These are phyloP conservation scores for Jacaranda copaia DNA, from an alignment of 257 asterid species.

Conservation along the genomic window DNA sequence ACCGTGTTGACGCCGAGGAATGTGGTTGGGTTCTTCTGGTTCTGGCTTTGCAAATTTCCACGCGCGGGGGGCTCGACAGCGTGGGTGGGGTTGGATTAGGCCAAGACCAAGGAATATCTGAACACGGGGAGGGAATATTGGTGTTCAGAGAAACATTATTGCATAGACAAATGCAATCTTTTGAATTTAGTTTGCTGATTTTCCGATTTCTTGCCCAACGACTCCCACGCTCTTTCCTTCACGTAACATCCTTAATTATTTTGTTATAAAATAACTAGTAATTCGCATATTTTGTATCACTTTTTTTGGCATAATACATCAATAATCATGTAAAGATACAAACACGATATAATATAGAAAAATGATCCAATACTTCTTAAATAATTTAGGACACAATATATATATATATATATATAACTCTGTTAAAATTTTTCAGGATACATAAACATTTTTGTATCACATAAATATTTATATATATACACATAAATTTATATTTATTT, in stretches of 20 bases:
- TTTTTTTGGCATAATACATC: too few relatives aligned
- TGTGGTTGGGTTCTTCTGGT: slow-evolving; percentile 44
- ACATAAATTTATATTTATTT: neutral
- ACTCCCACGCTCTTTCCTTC: slow-evolving; percentile 35
- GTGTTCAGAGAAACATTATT: slow-evolving; percentile 39
- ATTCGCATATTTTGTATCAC: too few relatives aligned
- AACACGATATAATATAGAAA: too few relatives aligned
- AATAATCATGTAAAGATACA: too few relatives aligned
- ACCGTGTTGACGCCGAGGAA: slow-evolving; percentile 64
- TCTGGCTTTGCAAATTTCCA: slow-evolving; percentile 25
- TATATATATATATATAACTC: too few relatives aligned
- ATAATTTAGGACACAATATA: too few relatives aligned
- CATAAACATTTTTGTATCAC: too few relatives aligned
- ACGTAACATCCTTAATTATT: neutral
- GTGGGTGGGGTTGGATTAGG: slow-evolving; percentile 4
- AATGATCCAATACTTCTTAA: too few relatives aligned
- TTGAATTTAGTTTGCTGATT: neutral
- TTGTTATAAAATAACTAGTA: too few relatives aligned
- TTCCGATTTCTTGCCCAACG: slow-evolving; percentile 16
- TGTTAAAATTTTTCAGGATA: too few relatives aligned
- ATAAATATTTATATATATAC: neutral
- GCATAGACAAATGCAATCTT: slow-evolving; percentile 9
- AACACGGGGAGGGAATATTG: slow-evolving; percentile 89
- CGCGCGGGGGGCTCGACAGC: slow-evolving; percentile 28
- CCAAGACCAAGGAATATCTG: slow-evolving; percentile 56